Conservation (phyloP, 306 rosid genomes). For the Malus orientalis region DNA sequence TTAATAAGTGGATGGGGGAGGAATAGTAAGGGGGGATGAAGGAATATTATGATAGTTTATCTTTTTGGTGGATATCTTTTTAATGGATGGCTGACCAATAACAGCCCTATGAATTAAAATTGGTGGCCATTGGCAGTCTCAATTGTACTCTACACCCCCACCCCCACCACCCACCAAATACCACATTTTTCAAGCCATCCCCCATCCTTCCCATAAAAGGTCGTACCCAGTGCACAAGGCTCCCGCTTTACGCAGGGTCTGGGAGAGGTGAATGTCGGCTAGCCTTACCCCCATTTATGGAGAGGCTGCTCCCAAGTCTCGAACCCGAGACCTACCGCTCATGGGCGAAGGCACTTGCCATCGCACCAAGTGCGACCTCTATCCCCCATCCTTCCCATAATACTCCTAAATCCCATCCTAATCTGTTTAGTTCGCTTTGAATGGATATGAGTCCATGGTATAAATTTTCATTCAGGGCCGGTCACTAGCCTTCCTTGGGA, state of each 20-base stretch:
- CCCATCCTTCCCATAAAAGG: not conserved
- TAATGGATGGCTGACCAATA: not conserved
- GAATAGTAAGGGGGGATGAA: not conserved
- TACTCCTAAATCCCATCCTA: not conserved
- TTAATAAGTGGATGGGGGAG: not conserved
- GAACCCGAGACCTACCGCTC: no score
- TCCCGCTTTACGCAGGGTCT: no score
- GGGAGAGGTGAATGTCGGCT: no score
- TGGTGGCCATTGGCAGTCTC: not conserved
- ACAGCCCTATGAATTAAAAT: not conserved
- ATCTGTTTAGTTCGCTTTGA: not conserved
- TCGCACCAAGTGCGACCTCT: no score
- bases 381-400: not conserved
- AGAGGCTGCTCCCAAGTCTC: no score
- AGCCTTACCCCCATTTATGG: no score
- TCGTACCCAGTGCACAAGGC: no score
- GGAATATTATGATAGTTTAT: not conserved
- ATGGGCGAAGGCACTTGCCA: no score
- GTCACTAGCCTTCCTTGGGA: not conserved
- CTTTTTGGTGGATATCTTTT: not conserved
- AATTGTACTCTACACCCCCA: not conserved
- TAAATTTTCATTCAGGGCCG: not conserved
- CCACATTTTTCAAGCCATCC: not conserved
- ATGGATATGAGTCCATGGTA: no score
- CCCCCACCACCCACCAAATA: not conserved